Evolutionary conservation across 176 grass and related monocot species (phyloP), one percentile per base, ranked within the genome.

Genomic region (Cenchrus americanus): DNA sequence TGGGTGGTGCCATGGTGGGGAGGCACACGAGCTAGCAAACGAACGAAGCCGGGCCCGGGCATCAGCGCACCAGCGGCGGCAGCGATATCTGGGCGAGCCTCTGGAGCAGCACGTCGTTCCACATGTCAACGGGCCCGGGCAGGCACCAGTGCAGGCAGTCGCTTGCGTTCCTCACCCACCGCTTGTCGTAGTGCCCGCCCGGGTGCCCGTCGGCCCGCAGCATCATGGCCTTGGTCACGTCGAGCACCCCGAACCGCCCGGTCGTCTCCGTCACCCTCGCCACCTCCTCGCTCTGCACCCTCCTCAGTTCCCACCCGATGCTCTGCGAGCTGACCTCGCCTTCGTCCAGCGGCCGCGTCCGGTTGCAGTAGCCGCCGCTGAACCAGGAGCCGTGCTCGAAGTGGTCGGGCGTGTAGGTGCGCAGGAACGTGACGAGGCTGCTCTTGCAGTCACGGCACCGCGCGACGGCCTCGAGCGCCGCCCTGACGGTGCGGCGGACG

Each of bases 141-240:
- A 94, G 42, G 86, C 94, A 97, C 94, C 88, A 89, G 73, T 97
- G 94, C 27, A 94, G 50, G 74, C 92, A 97, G 82, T 97, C 92
- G 62, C 75, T 94, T 71, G 70, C 86, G 78, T 92, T 92, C 66
- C 75, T 68, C 14, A 48, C 70, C 92, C 84, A 89, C 53, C 72
- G 66, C 83, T 78, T 89, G 58, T 87, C 75, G 87, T 85, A 91
- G 72, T 89, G 78, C 43, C 22, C 61, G 52, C 88, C 95, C 0
- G 92, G 95, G 78, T 97, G 95, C 10, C 83, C 95, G 27, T 97
- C 95, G 41, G 90, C 95, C 57, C 95, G 88, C 69, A 94, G 68
- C 95, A 97, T 97, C 95, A 90, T 97, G 34, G 96, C 91, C 73
- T 69, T 94, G 11, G 96, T 99, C 54, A 96, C 91, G 70, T 99